These are phyloP conservation scores for Daldinia vernicosa DNA, from an alignment of 495 filamentous ascomycete species.

Conservation along the genomic window DNA sequence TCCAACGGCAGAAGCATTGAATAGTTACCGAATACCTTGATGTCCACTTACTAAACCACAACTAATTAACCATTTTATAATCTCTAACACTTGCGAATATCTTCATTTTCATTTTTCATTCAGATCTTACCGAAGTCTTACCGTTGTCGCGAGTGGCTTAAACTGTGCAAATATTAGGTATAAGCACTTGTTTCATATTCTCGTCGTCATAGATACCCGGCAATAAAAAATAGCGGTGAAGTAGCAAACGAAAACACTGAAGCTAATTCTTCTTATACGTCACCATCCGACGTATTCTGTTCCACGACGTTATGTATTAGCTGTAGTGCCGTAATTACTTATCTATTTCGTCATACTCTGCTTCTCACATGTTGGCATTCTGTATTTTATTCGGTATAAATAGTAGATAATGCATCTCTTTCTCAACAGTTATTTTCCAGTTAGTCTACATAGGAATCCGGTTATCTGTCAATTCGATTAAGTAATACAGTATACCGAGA, in stretches of 20 bases:
- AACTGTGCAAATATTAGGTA: not conserved
- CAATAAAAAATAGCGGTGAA: not conserved
- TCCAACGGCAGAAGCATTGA: not conserved
- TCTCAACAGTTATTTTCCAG: not conserved
- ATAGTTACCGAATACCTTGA: not conserved
- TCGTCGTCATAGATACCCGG: conserved; percentile 19
- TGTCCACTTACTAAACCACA: not conserved
- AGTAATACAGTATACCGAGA: not conserved
- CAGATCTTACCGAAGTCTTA: not conserved
- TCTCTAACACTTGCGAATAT: not conserved
- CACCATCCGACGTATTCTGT: not conserved
- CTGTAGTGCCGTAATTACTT: not conserved
- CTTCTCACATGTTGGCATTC: not conserved
- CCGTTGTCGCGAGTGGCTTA: not conserved
- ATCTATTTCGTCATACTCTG: conserved; percentile 18
- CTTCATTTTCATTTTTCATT: not conserved
- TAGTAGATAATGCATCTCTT: not conserved
- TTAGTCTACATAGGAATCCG: not conserved
- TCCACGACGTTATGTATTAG: not conserved
- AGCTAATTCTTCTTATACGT: conserved; percentile 8
- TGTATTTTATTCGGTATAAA: not conserved
- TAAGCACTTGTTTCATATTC: not conserved
- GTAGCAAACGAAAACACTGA: not conserved
- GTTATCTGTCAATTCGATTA: not conserved
- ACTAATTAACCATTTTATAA: not conserved